Evolutionary conservation across 208 protist genomes (phyloP).

Genomic region (Acanthamoeba triangularis): DNA sequence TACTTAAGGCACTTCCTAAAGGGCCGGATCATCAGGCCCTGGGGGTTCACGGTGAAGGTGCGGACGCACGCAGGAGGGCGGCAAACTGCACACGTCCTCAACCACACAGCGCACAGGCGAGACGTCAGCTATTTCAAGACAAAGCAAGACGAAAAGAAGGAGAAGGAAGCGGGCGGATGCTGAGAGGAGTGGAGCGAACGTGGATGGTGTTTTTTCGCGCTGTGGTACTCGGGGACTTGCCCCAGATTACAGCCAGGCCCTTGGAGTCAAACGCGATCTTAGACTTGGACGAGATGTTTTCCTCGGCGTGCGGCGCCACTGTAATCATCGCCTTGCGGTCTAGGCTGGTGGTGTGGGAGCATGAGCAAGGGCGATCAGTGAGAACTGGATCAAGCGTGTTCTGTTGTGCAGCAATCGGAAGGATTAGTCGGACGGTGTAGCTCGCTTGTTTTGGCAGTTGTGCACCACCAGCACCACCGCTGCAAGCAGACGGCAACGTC

Average conservation of each 20-base stretch:
- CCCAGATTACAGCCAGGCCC: slow-evolving; percentile 31
- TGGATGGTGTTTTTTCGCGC: slow-evolving; percentile 41
- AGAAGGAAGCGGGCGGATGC: too few species aligned
- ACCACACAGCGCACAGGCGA: too few species aligned
- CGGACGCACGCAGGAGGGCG: neutral
- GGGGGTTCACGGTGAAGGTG: slow-evolving; percentile 31
- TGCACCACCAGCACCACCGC: too few species aligned
- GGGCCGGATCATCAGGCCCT: neutral
- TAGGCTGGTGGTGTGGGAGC: too few species aligned
- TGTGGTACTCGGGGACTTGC: slow-evolving; percentile 7
- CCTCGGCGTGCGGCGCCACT: slow-evolving; percentile 1
- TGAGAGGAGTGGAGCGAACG: neutral
- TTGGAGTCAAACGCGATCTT: slow-evolving; percentile 51
- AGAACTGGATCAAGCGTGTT: too few species aligned
- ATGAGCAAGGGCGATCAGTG: too few species aligned
- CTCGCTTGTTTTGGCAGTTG: too few species aligned
- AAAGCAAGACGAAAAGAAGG: too few species aligned
- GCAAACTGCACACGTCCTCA: neutral
- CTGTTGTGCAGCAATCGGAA: too few species aligned
- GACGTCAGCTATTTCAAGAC: too few species aligned
- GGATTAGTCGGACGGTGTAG: too few species aligned
- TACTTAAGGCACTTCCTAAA: slow-evolving; percentile 15
- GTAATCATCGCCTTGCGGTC: slow-evolving; percentile 19
- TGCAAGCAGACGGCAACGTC: too few species aligned
- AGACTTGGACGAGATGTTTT: slow-evolving; percentile 38